These are phyloP conservation scores for Erodium maritimum DNA, from an alignment of 345 rosid genomes.

Conservation along the genomic window DNA sequence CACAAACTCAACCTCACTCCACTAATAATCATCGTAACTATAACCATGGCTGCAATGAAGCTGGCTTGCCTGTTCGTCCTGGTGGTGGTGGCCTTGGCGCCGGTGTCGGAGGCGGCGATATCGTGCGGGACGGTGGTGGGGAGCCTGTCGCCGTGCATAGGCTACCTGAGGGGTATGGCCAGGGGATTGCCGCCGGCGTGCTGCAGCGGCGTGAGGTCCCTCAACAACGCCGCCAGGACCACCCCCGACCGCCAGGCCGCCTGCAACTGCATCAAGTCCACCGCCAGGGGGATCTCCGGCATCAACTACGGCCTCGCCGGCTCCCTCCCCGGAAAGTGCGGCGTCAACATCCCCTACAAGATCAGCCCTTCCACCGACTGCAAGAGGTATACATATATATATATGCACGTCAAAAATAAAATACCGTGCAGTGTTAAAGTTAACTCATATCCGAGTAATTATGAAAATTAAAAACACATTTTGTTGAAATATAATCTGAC, in stretches of 20 bases:
- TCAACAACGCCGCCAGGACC: slow-evolving; percentile 32
- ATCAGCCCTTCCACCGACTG: slow-evolving; percentile 46
- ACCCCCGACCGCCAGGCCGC: slow-evolving; percentile 33
- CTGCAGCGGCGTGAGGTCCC: slow-evolving; percentile 33
- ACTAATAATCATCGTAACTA: too few relatives aligned
- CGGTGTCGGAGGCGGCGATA: slow-evolving; percentile 18
- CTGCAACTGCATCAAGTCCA: slow-evolving; percentile 39
- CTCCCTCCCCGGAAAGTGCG: slow-evolving; percentile 34
- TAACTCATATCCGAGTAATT: too few relatives aligned
- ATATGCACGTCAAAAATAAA: too few relatives aligned
- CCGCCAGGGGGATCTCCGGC: slow-evolving; percentile 14
- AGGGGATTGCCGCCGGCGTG: slow-evolving; percentile 18
- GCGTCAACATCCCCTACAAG: slow-evolving; percentile 34
- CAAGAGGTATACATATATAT: slow-evolving; percentile 12
- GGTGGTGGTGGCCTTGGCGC: slow-evolving; percentile 12
- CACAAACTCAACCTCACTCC: too few relatives aligned
- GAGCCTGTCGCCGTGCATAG: slow-evolving; percentile 6
- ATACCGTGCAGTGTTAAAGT: too few relatives aligned
- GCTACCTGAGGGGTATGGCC: slow-evolving; percentile 8
- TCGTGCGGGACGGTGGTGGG: slow-evolving; percentile 18
- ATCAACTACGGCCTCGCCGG: slow-evolving; percentile 17
- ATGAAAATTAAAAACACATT: too few relatives aligned
- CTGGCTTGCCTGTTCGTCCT: too few relatives aligned
- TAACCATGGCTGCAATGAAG: too few relatives aligned
- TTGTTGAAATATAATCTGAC: too few relatives aligned